phyloP scores from a whole-genome alignment of 805 yeast genomes.

The Soucietia sequanensis region DNA sequence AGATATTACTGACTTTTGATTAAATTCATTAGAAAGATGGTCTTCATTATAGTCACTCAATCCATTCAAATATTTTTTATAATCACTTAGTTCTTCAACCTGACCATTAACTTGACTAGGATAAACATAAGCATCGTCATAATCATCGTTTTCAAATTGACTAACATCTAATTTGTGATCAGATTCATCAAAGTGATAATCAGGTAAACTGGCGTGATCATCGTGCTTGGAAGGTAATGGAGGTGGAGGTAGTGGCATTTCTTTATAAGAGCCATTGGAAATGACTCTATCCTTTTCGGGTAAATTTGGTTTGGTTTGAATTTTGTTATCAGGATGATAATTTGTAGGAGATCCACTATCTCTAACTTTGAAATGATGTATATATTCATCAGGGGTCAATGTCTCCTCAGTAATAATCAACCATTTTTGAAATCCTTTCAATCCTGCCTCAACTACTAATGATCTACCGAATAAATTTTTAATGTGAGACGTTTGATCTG shows the following conservation, averaged over 20 bases:
- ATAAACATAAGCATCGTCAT: conserved; percentile 7
- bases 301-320: conserved; percentile 9
- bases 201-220: conserved; percentile 15
- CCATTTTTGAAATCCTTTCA: conserved; percentile 80
- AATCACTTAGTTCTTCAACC: conserved; percentile 15
- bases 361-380: conserved; percentile 19
- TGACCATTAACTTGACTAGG: conserved; percentile 10
- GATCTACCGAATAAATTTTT: conserved; percentile 79
- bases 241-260: conserved; percentile 24
- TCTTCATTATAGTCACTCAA: conserved; percentile 15
- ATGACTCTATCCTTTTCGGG: conserved; percentile 18
- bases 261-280: conserved; percentile 16
- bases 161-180: conserved; percentile 15
- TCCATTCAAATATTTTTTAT: conserved; percentile 19
- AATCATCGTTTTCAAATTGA: conserved; percentile 5
- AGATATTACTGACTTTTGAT: neutral
- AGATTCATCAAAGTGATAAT: conserved; percentile 18
- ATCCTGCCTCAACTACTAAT: conserved; percentile 75
- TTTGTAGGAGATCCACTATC: conserved; percentile 8
- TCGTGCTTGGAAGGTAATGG: conserved; percentile 18
- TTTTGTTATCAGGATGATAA: conserved; percentile 11
- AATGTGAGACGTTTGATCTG: conserved; percentile 65
- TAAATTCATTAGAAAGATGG: conserved; percentile 4
- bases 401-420: conserved; percentile 69
- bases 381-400: conserved; percentile 36